phyloP scores from a whole-genome alignment of 345 rosid species.

The thale cress (Arabidopsis thaliana) region DNA sequence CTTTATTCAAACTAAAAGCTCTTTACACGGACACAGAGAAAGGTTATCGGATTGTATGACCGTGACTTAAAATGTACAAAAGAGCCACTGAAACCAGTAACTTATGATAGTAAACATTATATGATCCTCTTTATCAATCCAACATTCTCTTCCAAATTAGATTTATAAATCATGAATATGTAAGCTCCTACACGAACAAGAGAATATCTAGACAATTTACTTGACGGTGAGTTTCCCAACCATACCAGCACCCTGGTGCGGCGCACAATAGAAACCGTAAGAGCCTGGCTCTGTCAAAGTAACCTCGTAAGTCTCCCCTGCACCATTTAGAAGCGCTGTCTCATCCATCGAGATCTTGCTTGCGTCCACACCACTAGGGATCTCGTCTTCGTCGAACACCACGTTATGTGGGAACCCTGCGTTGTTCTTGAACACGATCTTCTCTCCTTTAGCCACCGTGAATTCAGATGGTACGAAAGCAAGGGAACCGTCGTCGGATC shows the following conservation, averaged over 20 bases:
- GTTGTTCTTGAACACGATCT: constrained; percentile 90
- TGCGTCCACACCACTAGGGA: constrained; percentile 84
- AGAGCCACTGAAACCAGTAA: background rate
- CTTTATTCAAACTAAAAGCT: background rate
- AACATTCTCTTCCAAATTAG: background rate
- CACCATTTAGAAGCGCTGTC: constrained; percentile 64
- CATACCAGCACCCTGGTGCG: constrained; percentile 99
- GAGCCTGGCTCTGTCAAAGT: constrained; percentile 75
- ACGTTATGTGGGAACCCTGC: constrained; percentile 95
- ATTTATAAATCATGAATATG: background rate
- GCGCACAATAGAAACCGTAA: constrained; percentile 78
- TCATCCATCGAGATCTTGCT: constrained; percentile 82
- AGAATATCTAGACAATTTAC: constrained; percentile 14
- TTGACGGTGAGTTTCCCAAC: constrained; percentile 80
- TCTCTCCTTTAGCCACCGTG: constrained; percentile 70
- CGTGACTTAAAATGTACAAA: background rate
- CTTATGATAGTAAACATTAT: background rate
- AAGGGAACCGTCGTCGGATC: constrained; percentile 65
- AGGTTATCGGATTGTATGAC: background rate
- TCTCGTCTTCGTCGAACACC: constrained; percentile 81
- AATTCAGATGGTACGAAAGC: constrained; percentile 70
- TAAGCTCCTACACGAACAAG: background rate
- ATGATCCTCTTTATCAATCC: background rate
- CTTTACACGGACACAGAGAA: background rate
- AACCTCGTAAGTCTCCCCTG: constrained; percentile 73